phyloP scores from a whole-genome alignment of 1,284 basidiomycete species.

The Cutaneotrichosporon cavernicola region DNA sequence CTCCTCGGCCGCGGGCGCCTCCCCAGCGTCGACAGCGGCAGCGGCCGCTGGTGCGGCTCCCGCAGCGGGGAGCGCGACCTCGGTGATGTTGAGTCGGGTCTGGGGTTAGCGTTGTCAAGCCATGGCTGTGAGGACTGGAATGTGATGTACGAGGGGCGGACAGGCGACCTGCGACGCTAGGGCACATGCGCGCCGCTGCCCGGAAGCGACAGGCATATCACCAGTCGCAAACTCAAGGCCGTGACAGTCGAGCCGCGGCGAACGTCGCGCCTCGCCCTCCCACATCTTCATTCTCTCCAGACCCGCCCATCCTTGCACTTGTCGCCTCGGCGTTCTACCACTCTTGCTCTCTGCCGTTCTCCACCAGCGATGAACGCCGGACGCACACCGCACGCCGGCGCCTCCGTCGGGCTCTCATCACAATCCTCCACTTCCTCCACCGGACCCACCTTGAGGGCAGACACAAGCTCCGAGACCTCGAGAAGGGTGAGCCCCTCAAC shows the following conservation, averaged over 20 bases:
- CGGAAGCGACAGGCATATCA: too few species aligned
- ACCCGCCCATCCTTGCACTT: too few species aligned
- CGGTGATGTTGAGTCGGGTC: constrained; percentile 94
- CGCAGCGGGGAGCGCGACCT: constrained; percentile 89
- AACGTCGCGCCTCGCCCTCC: too few species aligned
- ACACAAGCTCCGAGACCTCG: constrained; percentile 95
- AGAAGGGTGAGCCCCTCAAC: constrained; percentile 87
- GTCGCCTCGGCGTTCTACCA: too few species aligned
- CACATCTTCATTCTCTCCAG: too few species aligned
- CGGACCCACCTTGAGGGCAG: constrained; percentile 75
- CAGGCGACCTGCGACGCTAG: too few species aligned
- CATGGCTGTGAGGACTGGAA: background rate
- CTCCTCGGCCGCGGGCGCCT: constrained; percentile 57
- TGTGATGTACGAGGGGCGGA: background rate
- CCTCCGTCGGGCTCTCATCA: background rate
- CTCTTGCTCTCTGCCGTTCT: background rate
- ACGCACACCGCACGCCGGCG: background rate
- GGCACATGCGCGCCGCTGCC: too few species aligned
- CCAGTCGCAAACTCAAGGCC: too few species aligned
- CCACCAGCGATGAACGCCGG: background rate
- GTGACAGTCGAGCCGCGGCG: too few species aligned
- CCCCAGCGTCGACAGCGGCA: constrained; percentile 59
- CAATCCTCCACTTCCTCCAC: background rate
- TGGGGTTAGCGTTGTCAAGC: constrained; percentile 45
- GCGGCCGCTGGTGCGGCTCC: constrained; percentile 61